A percentile compares a stretch with the other conserved stretches of the same genome.
Evolutionary conservation across 2,329 filamentous ascomycete species (phyloP).

Genomic region (Aspergillus caelatus): DNA sequence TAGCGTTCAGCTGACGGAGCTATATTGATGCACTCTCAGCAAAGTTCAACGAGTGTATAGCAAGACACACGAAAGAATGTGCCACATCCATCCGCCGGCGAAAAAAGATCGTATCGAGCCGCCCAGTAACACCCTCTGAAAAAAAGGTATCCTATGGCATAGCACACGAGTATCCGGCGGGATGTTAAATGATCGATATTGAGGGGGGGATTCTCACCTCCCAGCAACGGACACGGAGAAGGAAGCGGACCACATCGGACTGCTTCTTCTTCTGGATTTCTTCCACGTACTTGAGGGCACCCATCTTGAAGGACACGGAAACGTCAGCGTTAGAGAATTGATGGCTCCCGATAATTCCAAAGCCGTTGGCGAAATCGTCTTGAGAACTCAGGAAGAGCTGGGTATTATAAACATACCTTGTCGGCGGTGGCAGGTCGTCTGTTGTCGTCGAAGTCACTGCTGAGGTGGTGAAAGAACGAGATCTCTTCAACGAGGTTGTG

Average conservation of each 20-base stretch:
- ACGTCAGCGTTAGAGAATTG: conserved; percentile 18
- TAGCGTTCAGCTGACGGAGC: conserved; percentile 99
- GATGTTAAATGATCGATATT: conserved; percentile 40
- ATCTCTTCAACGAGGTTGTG: conserved; percentile 38
- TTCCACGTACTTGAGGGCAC: conserved; percentile 99
- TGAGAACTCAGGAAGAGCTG: neutral
- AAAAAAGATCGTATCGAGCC: conserved; percentile 28
- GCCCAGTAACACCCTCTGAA: conserved; percentile 35
- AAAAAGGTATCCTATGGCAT: conserved; percentile 35
- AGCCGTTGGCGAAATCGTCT: neutral
- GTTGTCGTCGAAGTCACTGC: conserved; percentile 47
- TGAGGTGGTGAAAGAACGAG: conserved; percentile 39
- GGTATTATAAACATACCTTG: conserved; percentile 42
- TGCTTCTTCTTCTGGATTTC: conserved; percentile 99
- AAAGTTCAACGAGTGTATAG: conserved; percentile 99
- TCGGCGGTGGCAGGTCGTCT: conserved; percentile 47
- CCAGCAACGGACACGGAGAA: conserved; percentile 99
- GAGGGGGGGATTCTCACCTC: conserved; percentile 65
- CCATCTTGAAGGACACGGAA: conserved; percentile 67
- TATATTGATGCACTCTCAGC: conserved; percentile 99
- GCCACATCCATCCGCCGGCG: conserved; percentile 51
- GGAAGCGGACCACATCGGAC: conserved; percentile 99
- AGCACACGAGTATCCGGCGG: conserved; percentile 40
- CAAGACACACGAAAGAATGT: conserved; percentile 59
- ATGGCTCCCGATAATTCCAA: neutral